Percentiles rank a stretch among this genome's conserved stretches.
Conservation (phyloP, 768 basidiomycete genomes). For the Clavulina sp. region DNA sequence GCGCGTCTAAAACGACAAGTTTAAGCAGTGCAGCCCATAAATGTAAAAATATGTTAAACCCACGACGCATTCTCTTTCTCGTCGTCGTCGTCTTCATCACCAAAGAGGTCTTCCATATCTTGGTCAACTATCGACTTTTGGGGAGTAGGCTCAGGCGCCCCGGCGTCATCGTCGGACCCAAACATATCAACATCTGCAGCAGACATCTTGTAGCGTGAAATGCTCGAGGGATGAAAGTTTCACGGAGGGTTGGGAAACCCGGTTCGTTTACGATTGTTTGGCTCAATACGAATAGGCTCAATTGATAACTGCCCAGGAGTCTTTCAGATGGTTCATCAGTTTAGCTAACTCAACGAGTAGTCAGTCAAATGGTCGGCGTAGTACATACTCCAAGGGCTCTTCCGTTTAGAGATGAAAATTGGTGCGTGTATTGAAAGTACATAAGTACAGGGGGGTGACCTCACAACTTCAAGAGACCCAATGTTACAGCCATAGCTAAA, state of each 20-base stretch:
- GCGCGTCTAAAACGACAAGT: slow-evolving; percentile 2
- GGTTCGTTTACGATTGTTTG: too few relatives aligned
- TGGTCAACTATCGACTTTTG: slow-evolving; percentile 25
- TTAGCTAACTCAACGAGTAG: too few relatives aligned
- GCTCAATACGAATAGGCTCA: too few relatives aligned
- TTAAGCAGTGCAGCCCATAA: neutral
- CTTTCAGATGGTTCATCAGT: too few relatives aligned
- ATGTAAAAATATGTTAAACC: neutral
- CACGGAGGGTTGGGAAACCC: neutral
- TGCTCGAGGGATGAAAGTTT: neutral
- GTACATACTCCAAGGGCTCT: too few relatives aligned
- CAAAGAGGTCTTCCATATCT: slow-evolving; percentile 66
- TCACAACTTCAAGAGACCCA: too few relatives aligned
- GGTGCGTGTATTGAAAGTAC: too few relatives aligned
- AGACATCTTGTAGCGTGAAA: neutral
- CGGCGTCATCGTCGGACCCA: neutral
- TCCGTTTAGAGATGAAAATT: too few relatives aligned
- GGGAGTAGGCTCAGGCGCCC: neutral
- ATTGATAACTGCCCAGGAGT: too few relatives aligned
- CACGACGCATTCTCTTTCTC: slow-evolving; percentile 1
- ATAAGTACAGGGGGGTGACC: too few relatives aligned
- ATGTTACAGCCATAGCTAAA: too few relatives aligned
- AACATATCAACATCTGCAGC: neutral
- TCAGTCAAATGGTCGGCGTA: too few relatives aligned
- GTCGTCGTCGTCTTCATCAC: slow-evolving; percentile 35